phyloP scores from a whole-genome alignment of 192 early-diverging fungal species.

The Tieghemiomyces parasiticus region DNA sequence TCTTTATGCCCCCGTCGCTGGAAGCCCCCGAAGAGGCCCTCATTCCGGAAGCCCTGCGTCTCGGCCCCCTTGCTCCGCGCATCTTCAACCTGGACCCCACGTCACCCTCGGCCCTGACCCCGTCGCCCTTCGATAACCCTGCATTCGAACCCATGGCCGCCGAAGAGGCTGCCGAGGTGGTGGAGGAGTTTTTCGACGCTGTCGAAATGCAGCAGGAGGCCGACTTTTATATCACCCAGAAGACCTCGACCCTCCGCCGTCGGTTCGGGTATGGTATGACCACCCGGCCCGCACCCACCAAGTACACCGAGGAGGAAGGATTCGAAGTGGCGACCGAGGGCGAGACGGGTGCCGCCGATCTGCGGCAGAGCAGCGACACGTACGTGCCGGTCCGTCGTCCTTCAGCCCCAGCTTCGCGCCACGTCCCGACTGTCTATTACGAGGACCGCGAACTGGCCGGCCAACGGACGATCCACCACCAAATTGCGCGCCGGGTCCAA shows the following conservation, averaged over 20 bases:
- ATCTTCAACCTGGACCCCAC: slow-evolving; percentile 24
- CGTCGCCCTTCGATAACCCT: slow-evolving; percentile 12
- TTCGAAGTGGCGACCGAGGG: neutral
- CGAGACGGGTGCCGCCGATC: too few relatives aligned
- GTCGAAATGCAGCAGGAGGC: slow-evolving; percentile 4
- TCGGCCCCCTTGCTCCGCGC: slow-evolving; percentile 24
- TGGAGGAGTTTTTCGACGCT: slow-evolving; percentile 26
- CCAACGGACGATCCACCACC: neutral
- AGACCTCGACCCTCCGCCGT: neutral
- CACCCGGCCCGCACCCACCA: neutral
- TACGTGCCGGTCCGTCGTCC: neutral
- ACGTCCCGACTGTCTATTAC: too few relatives aligned
- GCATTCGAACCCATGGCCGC: slow-evolving; percentile 12
- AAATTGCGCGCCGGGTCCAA: neutral
- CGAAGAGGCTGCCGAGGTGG: slow-evolving; percentile 19
- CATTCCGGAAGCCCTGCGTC: slow-evolving; percentile 27
- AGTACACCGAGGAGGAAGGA: neutral
- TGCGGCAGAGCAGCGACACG: neutral
- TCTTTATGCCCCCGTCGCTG: neutral
- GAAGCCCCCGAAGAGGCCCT: slow-evolving; percentile 13
- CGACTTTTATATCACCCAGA: neutral
- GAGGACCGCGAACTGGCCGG: neutral
- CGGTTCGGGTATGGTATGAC: neutral
- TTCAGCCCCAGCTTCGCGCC: too few relatives aligned
- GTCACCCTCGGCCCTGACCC: neutral